Evolutionary conservation across 106 monocot genomes (phyloP), one percentile per base, ranked within the genome.

Genomic region (Dendrobium chrysotoxum): DNA sequence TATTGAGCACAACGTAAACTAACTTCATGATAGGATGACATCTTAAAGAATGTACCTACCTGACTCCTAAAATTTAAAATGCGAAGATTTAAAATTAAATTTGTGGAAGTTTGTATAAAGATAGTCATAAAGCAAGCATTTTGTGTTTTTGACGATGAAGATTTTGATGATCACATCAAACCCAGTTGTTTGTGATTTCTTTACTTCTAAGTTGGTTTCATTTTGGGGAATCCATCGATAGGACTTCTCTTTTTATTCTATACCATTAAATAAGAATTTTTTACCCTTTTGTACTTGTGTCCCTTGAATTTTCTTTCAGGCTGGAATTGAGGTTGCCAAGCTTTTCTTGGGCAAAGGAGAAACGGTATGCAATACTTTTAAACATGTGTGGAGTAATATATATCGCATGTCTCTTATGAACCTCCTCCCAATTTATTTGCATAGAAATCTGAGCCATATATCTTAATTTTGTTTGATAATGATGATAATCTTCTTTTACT

Each of bases 261-360:
- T 71, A 17, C 71, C 35, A 13, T 71, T 31, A 38, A 0, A 16
- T 18, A 31, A 31, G 13, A 28, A 74, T 11, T 65, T 82, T 11
- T 65, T 76, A n/a, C 47, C 50, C 80, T 80, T 47, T 8, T 46
- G 2, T 79, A 66, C 30, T 57, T 70, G 28, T 71, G 17, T 45
- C 41, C 46, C 31, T 82, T 54, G 17, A 31, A 25, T 79, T 78
- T 45, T 83, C 76, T 81, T 55, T 12, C 79, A 96, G 96, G 88
- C 89, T 85, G 96, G 93, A 18, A 88, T 97, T 79, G 97, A 97
- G 85, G 86, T 91, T 85, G 90, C 97, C 40, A 94, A 94, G 79
- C 90, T 97, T 50, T 97, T 97, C 80, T 72, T 97, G 78, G 77
- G 87, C 67, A 82, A 90, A 88, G 97, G 92, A 79, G 90, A 97